Percentiles rank a stretch among this genome's conserved stretches.
Evolutionary conservation across 495 filamentous ascomycete genomes (phyloP).

Genomic region (Pseudevernia furfuracea): DNA sequence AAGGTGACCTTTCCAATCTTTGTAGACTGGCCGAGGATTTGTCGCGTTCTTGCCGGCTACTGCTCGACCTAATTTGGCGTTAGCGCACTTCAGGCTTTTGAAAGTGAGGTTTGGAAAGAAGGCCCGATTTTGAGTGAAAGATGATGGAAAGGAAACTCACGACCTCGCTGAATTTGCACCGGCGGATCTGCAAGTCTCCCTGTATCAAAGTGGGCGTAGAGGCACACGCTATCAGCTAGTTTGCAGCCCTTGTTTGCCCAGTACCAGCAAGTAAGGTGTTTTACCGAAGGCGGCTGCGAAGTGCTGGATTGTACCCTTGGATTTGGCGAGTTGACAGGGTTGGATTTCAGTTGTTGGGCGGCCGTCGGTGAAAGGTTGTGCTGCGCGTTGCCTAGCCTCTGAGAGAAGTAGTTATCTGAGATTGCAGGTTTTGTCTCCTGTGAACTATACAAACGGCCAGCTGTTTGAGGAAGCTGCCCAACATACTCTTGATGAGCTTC

Average conservation of each 20-base stretch:
- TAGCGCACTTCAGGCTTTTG: background rate
- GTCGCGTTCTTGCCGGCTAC: slow-evolving; percentile 26
- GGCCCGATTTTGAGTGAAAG: background rate
- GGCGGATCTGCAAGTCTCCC: slow-evolving; percentile 20
- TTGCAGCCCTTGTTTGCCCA: slow-evolving; percentile 22
- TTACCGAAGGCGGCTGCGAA: slow-evolving; percentile 11
- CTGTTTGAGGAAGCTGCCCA: background rate
- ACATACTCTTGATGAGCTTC: background rate
- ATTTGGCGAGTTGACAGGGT: background rate
- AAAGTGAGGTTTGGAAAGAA: background rate
- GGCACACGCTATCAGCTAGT: slow-evolving; percentile 16
- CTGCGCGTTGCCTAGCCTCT: background rate
- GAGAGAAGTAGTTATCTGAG: background rate
- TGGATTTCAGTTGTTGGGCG: background rate
- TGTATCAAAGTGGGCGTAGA: slow-evolving; percentile 25
- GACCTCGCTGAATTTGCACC: slow-evolving; percentile 17
- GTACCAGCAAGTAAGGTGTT: slow-evolving; percentile 26
- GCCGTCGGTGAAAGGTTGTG: background rate
- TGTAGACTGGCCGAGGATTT: slow-evolving; percentile 14
- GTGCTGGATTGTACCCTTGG: background rate
- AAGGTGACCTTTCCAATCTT: slow-evolving; percentile 10
- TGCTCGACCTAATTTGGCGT: slow-evolving; percentile 15
- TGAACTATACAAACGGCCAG: background rate
- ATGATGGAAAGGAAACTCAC: slow-evolving; percentile 16
- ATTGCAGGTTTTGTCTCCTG: background rate